Conservation (phyloP, 2,329 filamentous ascomycete species). For the Berkeleyomyces rouxiae region DNA sequence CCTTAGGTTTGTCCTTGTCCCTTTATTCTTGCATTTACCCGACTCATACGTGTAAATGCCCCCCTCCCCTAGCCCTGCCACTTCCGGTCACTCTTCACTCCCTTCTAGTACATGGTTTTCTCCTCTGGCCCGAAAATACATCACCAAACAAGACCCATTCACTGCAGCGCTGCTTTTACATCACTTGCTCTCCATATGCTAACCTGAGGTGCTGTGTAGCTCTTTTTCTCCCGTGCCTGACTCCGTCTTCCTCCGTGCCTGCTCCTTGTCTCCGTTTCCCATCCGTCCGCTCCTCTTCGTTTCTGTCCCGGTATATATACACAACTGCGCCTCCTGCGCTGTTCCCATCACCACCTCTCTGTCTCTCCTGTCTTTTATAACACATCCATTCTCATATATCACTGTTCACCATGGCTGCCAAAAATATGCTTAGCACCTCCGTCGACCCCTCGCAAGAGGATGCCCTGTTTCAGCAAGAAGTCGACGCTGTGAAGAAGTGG, state of each 20-base stretch:
- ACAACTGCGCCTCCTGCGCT: neutral
- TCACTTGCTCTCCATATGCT: neutral
- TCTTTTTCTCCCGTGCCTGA: neutral
- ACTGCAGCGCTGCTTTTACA: neutral
- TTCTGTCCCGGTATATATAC: neutral
- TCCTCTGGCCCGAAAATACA: conserved; percentile 3
- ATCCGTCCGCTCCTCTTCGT: neutral
- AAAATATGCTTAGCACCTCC: conserved; percentile 44
- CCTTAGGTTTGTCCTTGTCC: neutral
- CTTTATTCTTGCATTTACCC: neutral
- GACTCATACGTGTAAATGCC: neutral
- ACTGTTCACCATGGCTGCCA: conserved; percentile 34
- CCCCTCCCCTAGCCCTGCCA: neutral
- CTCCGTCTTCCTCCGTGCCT: neutral
- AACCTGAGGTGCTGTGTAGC: neutral
- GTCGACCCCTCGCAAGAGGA: conserved; percentile 42
- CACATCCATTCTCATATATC: conserved; percentile 5
- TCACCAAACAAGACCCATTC: neutral
- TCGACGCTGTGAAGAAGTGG: conserved; percentile 81
- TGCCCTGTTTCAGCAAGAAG: conserved; percentile 62
- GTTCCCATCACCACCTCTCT: neutral
- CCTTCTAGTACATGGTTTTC: neutral
- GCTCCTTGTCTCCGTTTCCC: neutral
- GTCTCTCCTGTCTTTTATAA: neutral
- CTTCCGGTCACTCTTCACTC: neutral